Conservation (phyloP, 768 basidiomycete genomes). For the Trametes punicea region DNA sequence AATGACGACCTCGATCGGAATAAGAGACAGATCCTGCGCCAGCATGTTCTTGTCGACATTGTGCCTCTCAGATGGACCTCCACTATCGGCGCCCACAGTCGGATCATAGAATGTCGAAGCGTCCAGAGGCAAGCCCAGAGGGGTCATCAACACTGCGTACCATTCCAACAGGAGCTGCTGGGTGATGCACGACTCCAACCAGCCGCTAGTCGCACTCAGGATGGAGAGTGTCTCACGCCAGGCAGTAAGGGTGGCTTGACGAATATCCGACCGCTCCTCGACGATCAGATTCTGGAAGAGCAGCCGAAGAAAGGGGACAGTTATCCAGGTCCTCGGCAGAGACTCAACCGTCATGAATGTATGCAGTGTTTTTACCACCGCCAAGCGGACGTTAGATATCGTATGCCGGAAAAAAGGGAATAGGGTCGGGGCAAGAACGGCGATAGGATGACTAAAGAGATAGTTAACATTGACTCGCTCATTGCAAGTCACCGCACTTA, state of each 20-base stretch:
- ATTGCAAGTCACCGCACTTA: constrained; percentile 38
- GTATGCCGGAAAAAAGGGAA: constrained; percentile 99
- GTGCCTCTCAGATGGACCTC: constrained; percentile 60
- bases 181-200: constrained; percentile 51
- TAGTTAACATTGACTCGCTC: constrained; percentile 4
- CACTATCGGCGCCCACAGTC: constrained; percentile 42
- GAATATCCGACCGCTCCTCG: constrained; percentile 86
- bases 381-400: constrained; percentile 86
- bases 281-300: constrained; percentile 92
- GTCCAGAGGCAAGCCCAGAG: constrained; percentile 78
- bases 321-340: constrained; percentile 79
- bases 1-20: constrained; percentile 71
- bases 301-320: constrained; percentile 70
- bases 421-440: constrained; percentile 78
- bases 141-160: constrained; percentile 88
- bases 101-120: constrained; percentile 65
- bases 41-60: constrained; percentile 98
- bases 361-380: constrained; percentile 85
- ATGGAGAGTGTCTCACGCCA: constrained; percentile 73
- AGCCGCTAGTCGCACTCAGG: constrained; percentile 42
- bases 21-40: constrained; percentile 80
- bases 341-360: constrained; percentile 80
- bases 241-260: constrained; percentile 63
- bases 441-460: constrained; percentile 64
- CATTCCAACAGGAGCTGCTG: constrained; percentile 71